Percentiles rank a stretch among this genome's conserved stretches.
phyloP scores from a whole-genome alignment of 176 grass and related monocot genomes.

The Bonia amplexicaulis region DNA sequence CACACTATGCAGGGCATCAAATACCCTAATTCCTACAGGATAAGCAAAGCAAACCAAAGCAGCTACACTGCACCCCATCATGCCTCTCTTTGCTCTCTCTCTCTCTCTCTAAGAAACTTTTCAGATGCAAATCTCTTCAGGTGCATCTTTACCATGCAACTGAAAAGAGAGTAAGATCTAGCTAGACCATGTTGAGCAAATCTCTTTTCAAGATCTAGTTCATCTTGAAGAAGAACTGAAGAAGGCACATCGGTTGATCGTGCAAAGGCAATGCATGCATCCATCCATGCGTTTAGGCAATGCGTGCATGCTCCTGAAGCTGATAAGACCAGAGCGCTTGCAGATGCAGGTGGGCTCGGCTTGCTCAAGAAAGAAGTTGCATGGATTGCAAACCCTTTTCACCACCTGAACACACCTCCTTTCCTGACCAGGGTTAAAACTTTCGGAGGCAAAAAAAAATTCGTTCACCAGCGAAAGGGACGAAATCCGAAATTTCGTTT shows the following conservation, averaged over 20 bases:
- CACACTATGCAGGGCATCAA: slow-evolving; percentile 36
- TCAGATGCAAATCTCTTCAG: slow-evolving; percentile 72
- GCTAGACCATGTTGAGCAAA: slow-evolving; percentile 31
- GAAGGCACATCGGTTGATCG: slow-evolving; percentile 18
- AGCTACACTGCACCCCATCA: slow-evolving; percentile 12
- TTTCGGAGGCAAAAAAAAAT: no score
- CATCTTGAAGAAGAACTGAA: slow-evolving; percentile 8
- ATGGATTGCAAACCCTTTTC: slow-evolving; percentile 29
- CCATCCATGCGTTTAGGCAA: not conserved
- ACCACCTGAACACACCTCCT: not conserved
- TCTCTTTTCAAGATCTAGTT: no score
- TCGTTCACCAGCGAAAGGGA: no score
- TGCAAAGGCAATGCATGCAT: not conserved
- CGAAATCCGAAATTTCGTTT: no score
- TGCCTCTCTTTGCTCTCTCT: slow-evolving; percentile 7
- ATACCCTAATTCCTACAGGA: slow-evolving; percentile 22
- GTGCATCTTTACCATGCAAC: slow-evolving; percentile 43
- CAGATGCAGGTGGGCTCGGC: not conserved
- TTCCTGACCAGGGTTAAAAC: not conserved
- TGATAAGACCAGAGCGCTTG: slow-evolving; percentile 28
- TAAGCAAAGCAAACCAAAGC: slow-evolving; percentile 46
- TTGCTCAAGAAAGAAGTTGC: slow-evolving; percentile 12
- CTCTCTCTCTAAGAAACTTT: slow-evolving; percentile 35
- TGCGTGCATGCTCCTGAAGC: slow-evolving; percentile 21
- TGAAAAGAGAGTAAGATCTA: slow-evolving; percentile 43